These are phyloP conservation scores for Mucor irregularis DNA, from an alignment of 371 early-diverging fungal genomes.

Conservation along the genomic window DNA sequence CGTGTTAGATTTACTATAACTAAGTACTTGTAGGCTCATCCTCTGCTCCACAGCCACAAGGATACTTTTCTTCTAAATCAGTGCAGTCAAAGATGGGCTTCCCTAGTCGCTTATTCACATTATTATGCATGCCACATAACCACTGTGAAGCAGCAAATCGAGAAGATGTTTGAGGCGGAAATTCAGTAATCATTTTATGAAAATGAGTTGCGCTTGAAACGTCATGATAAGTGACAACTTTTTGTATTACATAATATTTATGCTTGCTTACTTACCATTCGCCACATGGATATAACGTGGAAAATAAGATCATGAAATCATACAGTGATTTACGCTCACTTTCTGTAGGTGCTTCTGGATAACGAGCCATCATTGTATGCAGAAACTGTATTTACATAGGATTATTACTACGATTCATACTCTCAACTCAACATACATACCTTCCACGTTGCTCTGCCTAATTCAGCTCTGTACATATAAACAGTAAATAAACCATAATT, in stretches of 20 bases:
- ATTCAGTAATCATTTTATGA: slow-evolving; percentile 69
- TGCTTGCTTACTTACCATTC: slow-evolving; percentile 76
- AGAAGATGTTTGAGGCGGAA: slow-evolving; percentile 86
- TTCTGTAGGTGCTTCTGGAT: slow-evolving; percentile 83
- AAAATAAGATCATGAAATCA: slow-evolving; percentile 83
- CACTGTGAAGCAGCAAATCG: slow-evolving; percentile 84
- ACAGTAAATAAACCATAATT: background rate
- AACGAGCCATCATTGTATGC: slow-evolving; percentile 97
- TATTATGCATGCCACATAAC: slow-evolving; percentile 95
- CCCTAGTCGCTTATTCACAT: slow-evolving; percentile 88
- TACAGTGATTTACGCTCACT: slow-evolving; percentile 80
- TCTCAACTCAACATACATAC: slow-evolving; percentile 20
- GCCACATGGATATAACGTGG: slow-evolving; percentile 96
- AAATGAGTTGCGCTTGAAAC: slow-evolving; percentile 85
- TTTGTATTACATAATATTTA: too few species aligned
- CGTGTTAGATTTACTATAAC: background rate
- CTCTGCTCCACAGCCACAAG: slow-evolving; percentile 85
- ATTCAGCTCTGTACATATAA: slow-evolving; percentile 64
- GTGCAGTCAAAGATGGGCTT: slow-evolving; percentile 93
- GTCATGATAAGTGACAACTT: background rate
- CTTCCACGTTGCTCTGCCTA: slow-evolving; percentile 85
- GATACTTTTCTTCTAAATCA: slow-evolving; percentile 81
- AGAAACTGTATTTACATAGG: slow-evolving; percentile 55
- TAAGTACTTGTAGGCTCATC: background rate
- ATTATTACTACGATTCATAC: background rate